Evolutionary conservation across 2,329 filamentous ascomycete species (phyloP).

Genomic region (Colletotrichum costaricense): DNA sequence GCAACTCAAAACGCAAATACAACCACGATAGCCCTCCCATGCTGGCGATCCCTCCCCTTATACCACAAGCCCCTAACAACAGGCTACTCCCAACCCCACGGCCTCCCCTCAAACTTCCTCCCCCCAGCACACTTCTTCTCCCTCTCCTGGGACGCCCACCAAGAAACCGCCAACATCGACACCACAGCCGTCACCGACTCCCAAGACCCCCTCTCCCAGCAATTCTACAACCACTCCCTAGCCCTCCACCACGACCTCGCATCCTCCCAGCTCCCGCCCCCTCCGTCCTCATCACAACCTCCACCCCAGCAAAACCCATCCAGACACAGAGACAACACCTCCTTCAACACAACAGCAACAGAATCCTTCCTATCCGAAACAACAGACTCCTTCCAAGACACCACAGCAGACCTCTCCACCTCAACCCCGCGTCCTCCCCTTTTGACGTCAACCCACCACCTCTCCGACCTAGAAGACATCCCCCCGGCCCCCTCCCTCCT

Average conservation of each 20-base stretch:
- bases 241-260: slow-evolving; percentile 74
- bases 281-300: neutral
- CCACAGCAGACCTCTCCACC: slow-evolving; percentile 24
- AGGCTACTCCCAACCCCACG: slow-evolving; percentile 63
- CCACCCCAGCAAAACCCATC: slow-evolving; percentile 19
- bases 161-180: slow-evolving; percentile 24
- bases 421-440: slow-evolving; percentile 38
- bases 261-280: slow-evolving; percentile 66
- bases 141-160: slow-evolving; percentile 44
- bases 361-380: slow-evolving; percentile 52
- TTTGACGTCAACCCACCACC: slow-evolving; percentile 47
- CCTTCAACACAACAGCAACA: slow-evolving; percentile 38
- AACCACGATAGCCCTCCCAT: slow-evolving; percentile 40
- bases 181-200: neutral
- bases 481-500: slow-evolving; percentile 74
- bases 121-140: slow-evolving; percentile 59
- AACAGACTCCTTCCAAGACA: slow-evolving; percentile 41
- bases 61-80: slow-evolving; percentile 58
- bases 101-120: slow-evolving; percentile 43
- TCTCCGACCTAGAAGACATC: slow-evolving; percentile 76
- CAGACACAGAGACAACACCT: slow-evolving; percentile 22
- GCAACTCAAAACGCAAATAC: neutral
- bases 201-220: slow-evolving; percentile 54
- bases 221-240: slow-evolving; percentile 85
- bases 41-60: slow-evolving; percentile 68